Evolutionary conservation across 345 rosid genomes (phyloP), one percentile per base, ranked within the genome.

Genomic region (Arabis alpina): DNA sequence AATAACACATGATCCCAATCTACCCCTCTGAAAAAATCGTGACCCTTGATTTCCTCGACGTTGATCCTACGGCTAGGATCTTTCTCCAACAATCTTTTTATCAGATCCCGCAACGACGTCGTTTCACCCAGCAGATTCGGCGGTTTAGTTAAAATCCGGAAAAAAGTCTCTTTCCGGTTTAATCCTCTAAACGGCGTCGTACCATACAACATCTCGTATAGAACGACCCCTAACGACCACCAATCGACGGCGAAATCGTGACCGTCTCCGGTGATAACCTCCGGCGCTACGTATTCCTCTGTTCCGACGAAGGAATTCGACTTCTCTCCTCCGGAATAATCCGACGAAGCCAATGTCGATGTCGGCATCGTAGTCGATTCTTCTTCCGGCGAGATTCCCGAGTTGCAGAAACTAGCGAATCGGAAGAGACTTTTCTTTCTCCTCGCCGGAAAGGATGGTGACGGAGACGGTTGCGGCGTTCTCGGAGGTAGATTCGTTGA

Each of bases 221-320:
- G 76, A 42, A 93, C 83, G 27, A 93, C 73, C 15, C 98, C 98
- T 2, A 93, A 72, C 13, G 96, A 90, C 98, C 98, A 91, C 96
- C 88, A 88, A 59, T 93, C 98, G 3, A 87, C 96, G 14, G 89
- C 86, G 48, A 86, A 93, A 44, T 88, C 94, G 65, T 93, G 98
- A 42, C 98, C 97, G 8, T 76, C 51, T 36, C 92, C 98, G 47
- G 68, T 68, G 50, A 93, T 80, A 55, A 93, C 61, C 68, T 92
- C 98, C 65, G 95, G 98, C 25, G 98, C 86, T 14, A 92, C 95
- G 80, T 92, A 92, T 67, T 90, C 98, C 69, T 92, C 98, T 11
- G 98, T 92, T 61, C 96, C 98, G 2, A 92, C 98, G 74, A 92
- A 90, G 5, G 98, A 92, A 76, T 92, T 92, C 0, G 91, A 86